Evolutionary conservation across 164 flowering plant genomes (phyloP).

Genomic region (Tetracentron sinense): DNA sequence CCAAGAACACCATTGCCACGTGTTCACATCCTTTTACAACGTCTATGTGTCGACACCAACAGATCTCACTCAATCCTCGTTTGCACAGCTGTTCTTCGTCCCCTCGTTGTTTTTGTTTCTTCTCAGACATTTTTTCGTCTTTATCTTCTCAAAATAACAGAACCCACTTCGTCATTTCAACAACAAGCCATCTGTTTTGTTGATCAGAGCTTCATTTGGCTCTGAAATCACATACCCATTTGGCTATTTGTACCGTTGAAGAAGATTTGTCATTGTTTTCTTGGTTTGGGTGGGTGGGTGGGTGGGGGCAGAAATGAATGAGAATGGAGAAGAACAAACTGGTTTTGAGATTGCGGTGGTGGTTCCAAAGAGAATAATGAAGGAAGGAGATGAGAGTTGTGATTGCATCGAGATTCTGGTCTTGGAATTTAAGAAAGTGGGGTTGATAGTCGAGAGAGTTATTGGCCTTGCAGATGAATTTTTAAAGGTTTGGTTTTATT

Average conservation of each 20-base stretch:
- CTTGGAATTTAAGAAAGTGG: conserved; percentile 53
- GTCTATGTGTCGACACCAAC: conserved; percentile 4
- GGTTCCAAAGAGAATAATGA: conserved; percentile 44
- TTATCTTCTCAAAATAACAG: background rate
- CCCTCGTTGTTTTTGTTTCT: background rate
- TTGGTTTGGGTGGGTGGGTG: background rate
- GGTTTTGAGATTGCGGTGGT: conserved; percentile 73
- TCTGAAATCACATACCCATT: conserved; percentile 10
- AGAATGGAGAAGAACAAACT: conserved; percentile 30
- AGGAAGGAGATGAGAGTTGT: conserved; percentile 24
- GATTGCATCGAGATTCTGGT: conserved; percentile 69
- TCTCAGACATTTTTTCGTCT: background rate
- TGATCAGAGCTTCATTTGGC: background rate
- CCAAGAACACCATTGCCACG: conserved; percentile 12
- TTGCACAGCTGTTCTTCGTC: background rate
- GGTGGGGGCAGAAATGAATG: conserved; percentile 30
- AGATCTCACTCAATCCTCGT: background rate
- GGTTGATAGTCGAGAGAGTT: conserved; percentile 63
- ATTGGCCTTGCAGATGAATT: conserved; percentile 69
- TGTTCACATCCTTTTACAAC: background rate
- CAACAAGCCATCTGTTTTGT: background rate
- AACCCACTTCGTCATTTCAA: conserved; percentile 4
- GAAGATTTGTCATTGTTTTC: background rate
- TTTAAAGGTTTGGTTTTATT: conserved; percentile 53
- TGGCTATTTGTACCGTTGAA: conserved; percentile 4